These are phyloP conservation scores for Capsicum chinense DNA, from an alignment of 257 asterid species.

Conservation along the genomic window DNA sequence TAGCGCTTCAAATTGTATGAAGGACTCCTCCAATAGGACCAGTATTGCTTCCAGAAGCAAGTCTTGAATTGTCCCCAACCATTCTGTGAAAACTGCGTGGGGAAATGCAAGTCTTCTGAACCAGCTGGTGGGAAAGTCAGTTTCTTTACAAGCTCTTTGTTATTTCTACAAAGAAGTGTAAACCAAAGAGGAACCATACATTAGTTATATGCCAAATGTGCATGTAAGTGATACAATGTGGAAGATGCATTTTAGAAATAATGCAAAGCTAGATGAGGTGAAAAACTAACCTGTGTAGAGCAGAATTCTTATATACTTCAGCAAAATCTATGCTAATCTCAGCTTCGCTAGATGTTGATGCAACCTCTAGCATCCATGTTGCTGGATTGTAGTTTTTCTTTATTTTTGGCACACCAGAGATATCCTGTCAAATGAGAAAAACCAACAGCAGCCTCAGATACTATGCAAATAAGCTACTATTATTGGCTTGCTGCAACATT, in stretches of 20 bases:
- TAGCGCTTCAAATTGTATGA: slow-evolving; percentile 60
- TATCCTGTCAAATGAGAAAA: slow-evolving; percentile 38
- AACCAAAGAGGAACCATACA: slow-evolving; percentile 24
- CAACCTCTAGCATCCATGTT: slow-evolving; percentile 70
- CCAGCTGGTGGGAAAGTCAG: slow-evolving; percentile 48
- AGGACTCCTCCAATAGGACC: slow-evolving; percentile 78
- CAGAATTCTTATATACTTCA: slow-evolving; percentile 53
- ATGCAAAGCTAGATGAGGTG: not conserved
- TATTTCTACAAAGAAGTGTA: slow-evolving; percentile 41
- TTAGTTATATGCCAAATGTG: not conserved
- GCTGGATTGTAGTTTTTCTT: slow-evolving; percentile 62
- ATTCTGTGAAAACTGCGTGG: slow-evolving; percentile 49
- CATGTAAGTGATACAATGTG: not conserved
- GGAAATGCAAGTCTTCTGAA: slow-evolving; percentile 53
- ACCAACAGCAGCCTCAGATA: not conserved
- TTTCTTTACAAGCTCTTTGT: slow-evolving; percentile 44
- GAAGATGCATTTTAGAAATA: not conserved
- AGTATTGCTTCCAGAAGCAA: slow-evolving; percentile 67
- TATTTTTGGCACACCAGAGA: slow-evolving; percentile 55
- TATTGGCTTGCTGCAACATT: not conserved
- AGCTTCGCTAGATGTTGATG: slow-evolving; percentile 63
- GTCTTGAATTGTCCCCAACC: slow-evolving; percentile 63
- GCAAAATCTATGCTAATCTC: slow-evolving; percentile 63
- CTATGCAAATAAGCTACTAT: not conserved
- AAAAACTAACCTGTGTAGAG: slow-evolving; percentile 49